Percentiles rank a stretch among this genome's conserved stretches.
phyloP scores from a whole-genome alignment of 257 asterid genomes.

The Cynanchum wilfordii region DNA sequence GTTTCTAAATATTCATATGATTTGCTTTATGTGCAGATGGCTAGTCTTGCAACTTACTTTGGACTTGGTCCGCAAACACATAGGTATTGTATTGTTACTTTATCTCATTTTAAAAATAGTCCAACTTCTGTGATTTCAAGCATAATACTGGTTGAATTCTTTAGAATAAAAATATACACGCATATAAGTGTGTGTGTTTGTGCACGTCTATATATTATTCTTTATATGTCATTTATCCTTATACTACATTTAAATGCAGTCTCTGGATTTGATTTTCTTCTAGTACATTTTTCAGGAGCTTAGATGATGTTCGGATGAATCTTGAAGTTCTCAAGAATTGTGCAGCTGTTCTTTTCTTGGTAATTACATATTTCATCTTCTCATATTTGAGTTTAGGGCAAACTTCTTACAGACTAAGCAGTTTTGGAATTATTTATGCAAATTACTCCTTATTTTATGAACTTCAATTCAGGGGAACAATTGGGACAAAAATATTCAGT shows the following conservation, averaged over 20 bases:
- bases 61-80: conserved; percentile 87
- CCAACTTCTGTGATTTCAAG: neutral
- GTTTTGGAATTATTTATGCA: neutral
- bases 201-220: too few relatives aligned
- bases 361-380: conserved; percentile 25
- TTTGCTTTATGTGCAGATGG: conserved; percentile 55
- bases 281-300: conserved; percentile 7
- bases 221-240: too few relatives aligned
- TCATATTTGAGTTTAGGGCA: neutral
- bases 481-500: neutral
- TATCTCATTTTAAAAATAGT: neutral
- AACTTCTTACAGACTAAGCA: neutral
- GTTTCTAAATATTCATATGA: conserved; percentile 14
- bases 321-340: conserved; percentile 94
- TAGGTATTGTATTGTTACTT: conserved; percentile 43
- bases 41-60: conserved; percentile 80
- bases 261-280: neutral
- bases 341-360: conserved; percentile 90
- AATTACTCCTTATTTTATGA: neutral
- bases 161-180: neutral
- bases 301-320: conserved; percentile 95
- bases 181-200: too few relatives aligned
- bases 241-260: neutral
- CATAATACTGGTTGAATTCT: neutral
- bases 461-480: neutral